phyloP scores from a whole-genome alignment of 2,329 filamentous ascomycete genomes.

The Penicillium hesseltinei region DNA sequence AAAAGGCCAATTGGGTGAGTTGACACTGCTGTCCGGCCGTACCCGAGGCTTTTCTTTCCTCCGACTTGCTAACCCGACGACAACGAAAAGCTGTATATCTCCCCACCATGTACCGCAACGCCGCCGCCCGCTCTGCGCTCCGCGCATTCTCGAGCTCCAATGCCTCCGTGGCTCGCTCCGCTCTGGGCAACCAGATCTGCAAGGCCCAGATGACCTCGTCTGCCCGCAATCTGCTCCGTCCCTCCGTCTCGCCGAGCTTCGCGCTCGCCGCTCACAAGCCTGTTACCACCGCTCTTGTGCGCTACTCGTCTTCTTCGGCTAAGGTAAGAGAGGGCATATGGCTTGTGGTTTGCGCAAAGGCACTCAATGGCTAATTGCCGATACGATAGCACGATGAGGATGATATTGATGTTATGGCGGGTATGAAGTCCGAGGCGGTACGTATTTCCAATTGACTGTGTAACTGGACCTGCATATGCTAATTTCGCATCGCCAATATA shows the following conservation, averaged over 20 bases:
- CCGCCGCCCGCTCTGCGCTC: slow-evolving; percentile 46
- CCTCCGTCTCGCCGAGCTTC: slow-evolving; percentile 38
- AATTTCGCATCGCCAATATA: slow-evolving; percentile 6
- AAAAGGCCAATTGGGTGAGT: slow-evolving; percentile 36
- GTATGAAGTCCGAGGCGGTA: slow-evolving; percentile 60
- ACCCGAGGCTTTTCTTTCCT: slow-evolving; percentile 35
- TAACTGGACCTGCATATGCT: not conserved
- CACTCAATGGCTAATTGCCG: slow-evolving; percentile 50
- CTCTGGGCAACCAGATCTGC: slow-evolving; percentile 42
- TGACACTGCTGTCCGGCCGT: slow-evolving; percentile 16
- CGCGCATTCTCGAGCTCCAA: slow-evolving; percentile 46
- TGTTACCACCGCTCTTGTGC: slow-evolving; percentile 49
- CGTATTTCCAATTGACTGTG: slow-evolving; percentile 26
- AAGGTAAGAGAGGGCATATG: slow-evolving; percentile 46
- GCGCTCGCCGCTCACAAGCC: slow-evolving; percentile 47
- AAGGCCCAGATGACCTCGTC: slow-evolving; percentile 47
- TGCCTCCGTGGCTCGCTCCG: slow-evolving; percentile 43
- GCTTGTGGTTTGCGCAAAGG: slow-evolving; percentile 14
- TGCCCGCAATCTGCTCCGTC: slow-evolving; percentile 38
- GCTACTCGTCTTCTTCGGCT: slow-evolving; percentile 45
- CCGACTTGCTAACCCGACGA: slow-evolving; percentile 30
- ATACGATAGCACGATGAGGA: slow-evolving; percentile 26
- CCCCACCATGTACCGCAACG: slow-evolving; percentile 46
- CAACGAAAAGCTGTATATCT: slow-evolving; percentile 31
- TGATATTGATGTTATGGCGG: slow-evolving; percentile 49